Conservation (phyloP, 345 rosid species). For the Alliaria petiolata region DNA sequence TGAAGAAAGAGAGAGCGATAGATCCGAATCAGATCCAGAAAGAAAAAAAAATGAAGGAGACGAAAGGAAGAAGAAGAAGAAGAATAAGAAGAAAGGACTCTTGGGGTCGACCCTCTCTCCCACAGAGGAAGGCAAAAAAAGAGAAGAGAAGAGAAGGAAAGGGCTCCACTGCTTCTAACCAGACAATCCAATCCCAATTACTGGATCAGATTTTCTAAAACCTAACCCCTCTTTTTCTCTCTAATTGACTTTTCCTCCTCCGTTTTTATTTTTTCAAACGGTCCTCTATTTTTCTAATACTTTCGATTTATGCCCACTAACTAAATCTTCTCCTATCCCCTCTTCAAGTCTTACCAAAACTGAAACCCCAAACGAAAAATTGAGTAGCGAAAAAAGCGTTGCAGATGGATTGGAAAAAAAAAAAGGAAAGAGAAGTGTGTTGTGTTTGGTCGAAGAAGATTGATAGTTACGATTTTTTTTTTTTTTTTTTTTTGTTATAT, state of each 20-base stretch:
- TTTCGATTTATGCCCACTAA: neutral
- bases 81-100: too few species aligned
- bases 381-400: neutral
- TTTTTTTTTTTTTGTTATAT: too few species aligned
- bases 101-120: constrained; percentile 15
- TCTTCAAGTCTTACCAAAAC: too few species aligned
- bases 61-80: neutral
- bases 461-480: neutral
- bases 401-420: neutral
- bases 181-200: constrained; percentile 31
- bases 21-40: constrained; percentile 23
- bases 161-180: constrained; percentile 38
- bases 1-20: neutral
- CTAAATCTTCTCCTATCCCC: neutral
- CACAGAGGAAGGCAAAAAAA: constrained; percentile 8
- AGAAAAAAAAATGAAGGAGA: neutral
- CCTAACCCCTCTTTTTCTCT: constrained; percentile 23
- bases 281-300: constrained; percentile 2
- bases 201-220: constrained; percentile 32
- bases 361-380: neutral
- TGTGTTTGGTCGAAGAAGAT: constrained; percentile 23
- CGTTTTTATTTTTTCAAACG: neutral
- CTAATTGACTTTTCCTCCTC: constrained; percentile 18
- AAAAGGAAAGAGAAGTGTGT: constrained; percentile 17
- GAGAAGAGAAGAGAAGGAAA: neutral